Conservation (phyloP, 2,329 filamentous ascomycete species). For the Neocucurbitaria cava region DNA sequence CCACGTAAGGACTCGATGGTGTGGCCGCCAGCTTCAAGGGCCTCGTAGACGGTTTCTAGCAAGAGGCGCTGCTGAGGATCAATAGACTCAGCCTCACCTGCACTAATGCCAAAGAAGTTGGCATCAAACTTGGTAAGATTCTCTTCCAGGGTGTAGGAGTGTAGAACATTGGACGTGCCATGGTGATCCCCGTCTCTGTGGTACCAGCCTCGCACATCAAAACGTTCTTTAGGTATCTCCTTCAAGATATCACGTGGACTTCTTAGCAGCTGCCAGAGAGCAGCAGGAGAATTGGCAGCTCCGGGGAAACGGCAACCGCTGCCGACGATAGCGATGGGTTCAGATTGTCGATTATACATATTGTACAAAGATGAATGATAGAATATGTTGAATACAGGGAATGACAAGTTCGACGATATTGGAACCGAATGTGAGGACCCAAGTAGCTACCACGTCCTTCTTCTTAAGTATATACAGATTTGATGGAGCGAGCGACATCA, state of each 20-base stretch:
- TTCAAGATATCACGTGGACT: constrained; percentile 37
- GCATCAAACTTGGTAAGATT: not conserved
- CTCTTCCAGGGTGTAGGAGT: not conserved
- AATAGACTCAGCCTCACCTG: not conserved
- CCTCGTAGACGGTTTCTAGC: not conserved
- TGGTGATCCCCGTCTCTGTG: constrained; percentile 38
- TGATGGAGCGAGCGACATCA: too few species aligned
- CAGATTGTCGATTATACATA: too few species aligned
- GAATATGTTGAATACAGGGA: too few species aligned
- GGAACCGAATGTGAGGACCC: too few species aligned
- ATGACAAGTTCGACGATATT: too few species aligned
- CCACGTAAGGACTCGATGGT: not conserved
- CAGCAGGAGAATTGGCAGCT: constrained; percentile 33
- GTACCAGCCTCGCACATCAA: constrained; percentile 30
- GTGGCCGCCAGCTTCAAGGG: not conserved
- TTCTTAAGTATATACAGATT: too few species aligned
- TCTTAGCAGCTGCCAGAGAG: constrained; percentile 45
- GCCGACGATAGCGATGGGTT: constrained; percentile 48
- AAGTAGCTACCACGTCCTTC: too few species aligned
- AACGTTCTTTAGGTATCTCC: constrained; percentile 36
- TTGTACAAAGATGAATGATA: too few species aligned
- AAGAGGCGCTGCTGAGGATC: not conserved
- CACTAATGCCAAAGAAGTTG: not conserved
- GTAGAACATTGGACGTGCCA: constrained; percentile 32
- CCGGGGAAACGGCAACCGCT: constrained; percentile 47